Conservation (phyloP, 495 filamentous ascomycete genomes). For the Penicillium verhagenii region DNA sequence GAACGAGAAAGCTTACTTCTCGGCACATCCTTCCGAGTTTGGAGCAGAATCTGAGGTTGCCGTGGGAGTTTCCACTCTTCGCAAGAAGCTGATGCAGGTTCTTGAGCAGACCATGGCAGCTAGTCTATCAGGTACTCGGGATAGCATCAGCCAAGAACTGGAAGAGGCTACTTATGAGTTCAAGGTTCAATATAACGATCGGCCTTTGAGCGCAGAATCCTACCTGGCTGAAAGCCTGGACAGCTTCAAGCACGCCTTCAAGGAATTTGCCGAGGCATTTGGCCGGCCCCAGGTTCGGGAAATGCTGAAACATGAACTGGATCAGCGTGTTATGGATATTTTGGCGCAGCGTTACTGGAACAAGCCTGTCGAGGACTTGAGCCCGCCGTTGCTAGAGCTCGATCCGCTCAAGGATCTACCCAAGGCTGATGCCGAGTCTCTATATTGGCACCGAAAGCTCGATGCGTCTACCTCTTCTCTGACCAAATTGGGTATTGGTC, state of each 20-base stretch:
- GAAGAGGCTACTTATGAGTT: conserved; percentile 98
- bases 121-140: conserved; percentile 80
- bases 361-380: conserved; percentile 79
- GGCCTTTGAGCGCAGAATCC: conserved; percentile 89
- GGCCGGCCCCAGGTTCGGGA: conserved; percentile 85
- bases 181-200: conserved; percentile 99
- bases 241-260: conserved; percentile 96
- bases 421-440: conserved; percentile 76
- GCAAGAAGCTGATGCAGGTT: conserved; percentile 95
- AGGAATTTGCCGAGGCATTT: conserved; percentile 85
- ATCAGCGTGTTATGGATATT: conserved; percentile 94
- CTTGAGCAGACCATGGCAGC: conserved; percentile 96
- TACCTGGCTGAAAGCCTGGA: conserved; percentile 94
- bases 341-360: conserved; percentile 97
- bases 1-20: conserved; percentile 89
- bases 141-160: conserved; percentile 90
- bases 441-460: conserved; percentile 92
- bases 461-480: conserved; percentile 87
- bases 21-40: conserved; percentile 76
- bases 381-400: conserved; percentile 57
- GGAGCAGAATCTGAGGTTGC: conserved; percentile 66
- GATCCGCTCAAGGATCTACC: conserved; percentile 75
- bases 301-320: conserved; percentile 86
- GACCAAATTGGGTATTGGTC: conserved; percentile 89
- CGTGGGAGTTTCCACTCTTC: conserved; percentile 80